Evolutionary conservation across 164 flowering plant species (phyloP), one percentile per base, ranked within the genome.

Genomic region (Magnolia kwangsiensis): DNA sequence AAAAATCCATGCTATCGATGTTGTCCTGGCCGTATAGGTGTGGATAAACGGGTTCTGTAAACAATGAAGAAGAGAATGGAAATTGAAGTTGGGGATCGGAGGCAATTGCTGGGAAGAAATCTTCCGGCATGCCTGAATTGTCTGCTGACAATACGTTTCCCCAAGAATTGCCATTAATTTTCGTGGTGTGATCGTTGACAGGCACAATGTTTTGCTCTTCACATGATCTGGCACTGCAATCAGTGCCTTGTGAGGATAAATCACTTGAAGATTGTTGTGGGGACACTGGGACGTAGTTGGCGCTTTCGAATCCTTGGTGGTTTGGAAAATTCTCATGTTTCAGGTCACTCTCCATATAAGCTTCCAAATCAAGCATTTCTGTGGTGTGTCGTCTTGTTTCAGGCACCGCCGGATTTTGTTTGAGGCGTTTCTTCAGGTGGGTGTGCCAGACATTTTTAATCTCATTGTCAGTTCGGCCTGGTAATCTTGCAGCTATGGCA

Each of bases 141-240:
- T 63, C 76, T 37, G 0, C 14, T 14, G 80, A 61, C 0, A 78
- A 59, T 13, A 78, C 82, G 5, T 87, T 88, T 2, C 85, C 74
- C 93, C 96, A 90, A 58, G 88, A 84, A 69, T 75, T 83, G 7
- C 86, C 88, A n/a, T 86, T 90, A 21, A 82, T 80, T 8, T 77
- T 82, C 0, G 84, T 80, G 31, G 80, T 63, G 21, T 51, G 74
- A 13, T 80, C 87, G 0, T 73, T 73, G 50, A 81, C 77, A 49
- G 68, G 72, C 14, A 23, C 70, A 63, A 29, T 72, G 63, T 77
- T 67, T 19, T 55, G 69, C 58, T 75, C 77, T 20, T 74, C 79
- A 1, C 20, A 51, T 6, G 79, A 63, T 2, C 31, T 37, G 14
- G 63, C 58, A 0, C 77, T 73, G 11, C 63, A 74, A 8, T 76